These are phyloP conservation scores for Scorias spongiosa DNA, from an alignment of 2,329 filamentous ascomycete genomes.

Conservation along the genomic window DNA sequence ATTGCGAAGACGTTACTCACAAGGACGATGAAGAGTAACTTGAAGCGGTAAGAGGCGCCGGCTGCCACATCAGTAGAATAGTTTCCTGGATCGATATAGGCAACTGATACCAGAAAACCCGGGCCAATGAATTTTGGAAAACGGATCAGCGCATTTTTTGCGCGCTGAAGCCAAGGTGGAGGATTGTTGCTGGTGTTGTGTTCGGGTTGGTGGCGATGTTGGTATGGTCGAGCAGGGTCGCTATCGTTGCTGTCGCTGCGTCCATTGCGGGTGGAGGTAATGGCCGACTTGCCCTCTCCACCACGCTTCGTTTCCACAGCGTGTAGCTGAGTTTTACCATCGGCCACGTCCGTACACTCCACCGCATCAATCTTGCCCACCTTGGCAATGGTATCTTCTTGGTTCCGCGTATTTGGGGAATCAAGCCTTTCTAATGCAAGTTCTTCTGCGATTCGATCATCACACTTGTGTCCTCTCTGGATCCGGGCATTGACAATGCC, in stretches of 20 bases:
- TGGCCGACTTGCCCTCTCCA: not conserved
- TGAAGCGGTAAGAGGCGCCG: slow-evolving; percentile 50
- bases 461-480: slow-evolving; percentile 29
- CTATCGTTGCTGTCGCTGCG: slow-evolving; percentile 7
- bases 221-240: not conserved
- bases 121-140: slow-evolving; percentile 42
- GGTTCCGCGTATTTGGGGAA: not conserved
- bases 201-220: slow-evolving; percentile 1
- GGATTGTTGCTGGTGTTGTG: slow-evolving; percentile 30
- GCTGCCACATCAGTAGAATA: slow-evolving; percentile 57
- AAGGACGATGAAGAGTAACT: slow-evolving; percentile 52
- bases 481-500: slow-evolving; percentile 43
- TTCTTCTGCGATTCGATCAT: slow-evolving; percentile 13
- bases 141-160: slow-evolving; percentile 10
- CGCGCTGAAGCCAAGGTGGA: slow-evolving; percentile 7
- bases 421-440: not conserved
- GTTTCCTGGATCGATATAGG: slow-evolving; percentile 41
- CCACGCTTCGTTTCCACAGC: not conserved
- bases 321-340: not conserved
- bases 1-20: slow-evolving; percentile 58
- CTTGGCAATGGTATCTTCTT: not conserved
- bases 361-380: not conserved
- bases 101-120: slow-evolving; percentile 44
- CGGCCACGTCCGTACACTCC: not conserved
- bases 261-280: not conserved